Conservation (phyloP, 345 rosid genomes). For the Euphorbia peplus region DNA sequence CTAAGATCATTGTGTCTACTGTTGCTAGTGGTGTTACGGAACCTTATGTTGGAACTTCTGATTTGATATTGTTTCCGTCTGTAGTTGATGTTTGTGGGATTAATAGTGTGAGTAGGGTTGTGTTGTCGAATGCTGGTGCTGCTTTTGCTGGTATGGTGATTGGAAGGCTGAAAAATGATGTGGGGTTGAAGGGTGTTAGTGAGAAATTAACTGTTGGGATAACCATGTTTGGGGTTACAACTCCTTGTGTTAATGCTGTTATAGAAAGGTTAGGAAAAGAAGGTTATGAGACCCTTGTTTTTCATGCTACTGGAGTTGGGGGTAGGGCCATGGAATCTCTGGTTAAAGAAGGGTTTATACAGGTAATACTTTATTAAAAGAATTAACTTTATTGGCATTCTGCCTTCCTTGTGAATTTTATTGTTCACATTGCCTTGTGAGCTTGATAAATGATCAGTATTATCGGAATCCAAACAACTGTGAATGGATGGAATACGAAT, state of each 20-base stretch:
- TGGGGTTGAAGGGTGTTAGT: conserved; percentile 8
- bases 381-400: background rate
- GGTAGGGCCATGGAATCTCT: conserved; percentile 94
- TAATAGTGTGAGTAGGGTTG: conserved; percentile 76
- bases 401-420: background rate
- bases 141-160: conserved; percentile 91
- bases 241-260: conserved; percentile 72
- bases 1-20: conserved; percentile 82
- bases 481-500: background rate
- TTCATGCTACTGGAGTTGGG: conserved; percentile 94
- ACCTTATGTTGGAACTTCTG: conserved; percentile 79
- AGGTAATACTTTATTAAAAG: conserved; percentile 41
- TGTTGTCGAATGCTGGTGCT: conserved; percentile 80
- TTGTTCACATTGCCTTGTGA: background rate
- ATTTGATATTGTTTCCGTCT: conserved; percentile 74
- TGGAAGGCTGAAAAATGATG: conserved; percentile 41
- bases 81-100: conserved; percentile 88
- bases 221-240: conserved; percentile 96
- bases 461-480: background rate
- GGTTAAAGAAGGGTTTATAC: conserved; percentile 71
- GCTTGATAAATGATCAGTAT: background rate
- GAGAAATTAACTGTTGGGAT: conserved; percentile 60
- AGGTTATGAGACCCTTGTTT: conserved; percentile 83
- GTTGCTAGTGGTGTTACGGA: conserved; percentile 87
- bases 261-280: conserved; percentile 54